These are phyloP conservation scores for Syncephalastrum contaminatum DNA, from an alignment of 371 early-diverging fungal species.

Conservation along the genomic window DNA sequence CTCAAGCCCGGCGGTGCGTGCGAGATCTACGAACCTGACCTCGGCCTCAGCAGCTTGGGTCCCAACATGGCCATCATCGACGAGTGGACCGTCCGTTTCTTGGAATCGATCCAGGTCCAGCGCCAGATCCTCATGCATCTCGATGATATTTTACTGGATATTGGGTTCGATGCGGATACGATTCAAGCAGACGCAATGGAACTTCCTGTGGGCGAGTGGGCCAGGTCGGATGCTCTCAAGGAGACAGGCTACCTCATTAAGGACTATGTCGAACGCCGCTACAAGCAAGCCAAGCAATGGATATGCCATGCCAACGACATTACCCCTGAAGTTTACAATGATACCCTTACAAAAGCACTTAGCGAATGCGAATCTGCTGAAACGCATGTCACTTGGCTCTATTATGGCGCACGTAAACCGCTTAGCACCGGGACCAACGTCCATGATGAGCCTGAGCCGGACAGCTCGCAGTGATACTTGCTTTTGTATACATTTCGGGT, in stretches of 20 bases:
- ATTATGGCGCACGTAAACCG: too few relatives aligned
- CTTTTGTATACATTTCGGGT: too few relatives aligned
- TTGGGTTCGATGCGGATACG: constrained; percentile 1
- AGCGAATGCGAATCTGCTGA: constrained; percentile 7
- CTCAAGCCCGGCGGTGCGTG: constrained; percentile 36
- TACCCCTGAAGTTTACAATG: neutral
- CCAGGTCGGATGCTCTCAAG: constrained; percentile 5
- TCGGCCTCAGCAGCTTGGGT: constrained; percentile 2
- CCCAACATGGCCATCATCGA: constrained; percentile 2
- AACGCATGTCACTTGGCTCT: too few relatives aligned
- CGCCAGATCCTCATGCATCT: constrained; percentile 1
- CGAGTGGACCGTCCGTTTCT: neutral
- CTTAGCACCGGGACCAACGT: too few relatives aligned
- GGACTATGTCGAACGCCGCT: constrained; percentile 17
- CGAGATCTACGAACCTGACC: constrained; percentile 19
- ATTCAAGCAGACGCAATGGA: neutral
- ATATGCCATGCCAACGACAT: constrained; percentile 13
- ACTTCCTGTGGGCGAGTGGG: constrained; percentile 13
- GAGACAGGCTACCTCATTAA: constrained; percentile 22
- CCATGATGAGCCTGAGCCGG: too few relatives aligned
- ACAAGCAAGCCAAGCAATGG: constrained; percentile 16
- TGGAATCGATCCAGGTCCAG: too few relatives aligned
- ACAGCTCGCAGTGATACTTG: too few relatives aligned
- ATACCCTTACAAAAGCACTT: constrained; percentile 4
- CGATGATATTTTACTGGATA: constrained; percentile 1